Evolutionary conservation across 202 grass and related monocot genomes (phyloP), one percentile per base, ranked within the genome.

Genomic region (Panicum virgatum): DNA sequence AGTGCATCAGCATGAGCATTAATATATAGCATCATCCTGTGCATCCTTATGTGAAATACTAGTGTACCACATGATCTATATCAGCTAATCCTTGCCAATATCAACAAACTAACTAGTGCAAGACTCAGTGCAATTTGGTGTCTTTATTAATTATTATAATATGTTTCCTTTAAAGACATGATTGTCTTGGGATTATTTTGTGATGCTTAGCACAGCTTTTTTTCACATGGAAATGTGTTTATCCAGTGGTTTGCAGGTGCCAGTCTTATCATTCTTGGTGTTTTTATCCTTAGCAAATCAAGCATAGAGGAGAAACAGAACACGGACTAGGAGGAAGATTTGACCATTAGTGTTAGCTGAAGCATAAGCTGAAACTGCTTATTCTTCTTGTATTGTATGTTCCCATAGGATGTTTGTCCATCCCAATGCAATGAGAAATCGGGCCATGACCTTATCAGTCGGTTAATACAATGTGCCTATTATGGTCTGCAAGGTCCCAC

Each of bases 241-340:
- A 12, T 88, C 19, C 92, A 98, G 95, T 98, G 95, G 92, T 94
- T 94, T 93, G 69, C 81, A 79, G 90, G 92, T 47, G 92, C 95
- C 20, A 43, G 76, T 61, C 71, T 93, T 71, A 93, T 94, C 86
- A 98, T 98, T 72, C 16, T 91, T 75, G 95, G 95, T 12, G 90
- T 98, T 66, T 93, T 95, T 75, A 65, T 98, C 79, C 92, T 98
- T 32, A 98, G 88, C 77, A 84, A 88, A 88, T 93, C 88, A 84
- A 93, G 88, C 58, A 86, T 66, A 19, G 82, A 91, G 80, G 70
- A 62, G 67, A 95, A 95, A 62, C 20, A 25, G 36, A 93, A 56
- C 53, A 68, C 86, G 22, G 86, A 95, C 64, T 95, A 95, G 84
- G 79, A 66, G 46, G 38, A 78, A 43, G 11, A 36, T 69, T 19